A percentile compares a stretch with the other conserved stretches of the same genome.
Evolutionary conservation across 768 basidiomycete genomes (phyloP).

Genomic region (Boletus reticuloceps): DNA sequence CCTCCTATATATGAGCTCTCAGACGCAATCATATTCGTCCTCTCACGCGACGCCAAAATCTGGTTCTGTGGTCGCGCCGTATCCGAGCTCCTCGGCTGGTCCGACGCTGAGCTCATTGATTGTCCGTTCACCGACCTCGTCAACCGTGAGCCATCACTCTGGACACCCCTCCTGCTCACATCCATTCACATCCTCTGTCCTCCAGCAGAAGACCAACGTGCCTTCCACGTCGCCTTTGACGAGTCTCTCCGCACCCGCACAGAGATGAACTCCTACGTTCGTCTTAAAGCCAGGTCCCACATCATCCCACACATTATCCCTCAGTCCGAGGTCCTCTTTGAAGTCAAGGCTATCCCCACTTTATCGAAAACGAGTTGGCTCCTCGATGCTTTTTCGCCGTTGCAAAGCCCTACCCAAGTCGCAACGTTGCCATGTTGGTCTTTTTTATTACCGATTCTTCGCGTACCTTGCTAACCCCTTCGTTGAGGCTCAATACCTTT

Average conservation of each 20-base stretch:
- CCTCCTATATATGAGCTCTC: constrained; percentile 73
- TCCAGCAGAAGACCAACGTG: constrained; percentile 54
- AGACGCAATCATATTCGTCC: constrained; percentile 66
- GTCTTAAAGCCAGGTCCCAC: constrained; percentile 51
- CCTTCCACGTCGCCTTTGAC: constrained; percentile 48
- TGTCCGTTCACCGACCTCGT: constrained; percentile 62
- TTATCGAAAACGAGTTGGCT: constrained; percentile 34
- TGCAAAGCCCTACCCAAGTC: constrained; percentile 75
- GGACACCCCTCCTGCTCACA: not conserved
- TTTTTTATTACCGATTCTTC: not conserved
- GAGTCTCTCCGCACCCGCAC: constrained; percentile 47
- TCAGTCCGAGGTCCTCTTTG: constrained; percentile 59
- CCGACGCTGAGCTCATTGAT: constrained; percentile 69
- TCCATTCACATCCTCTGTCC: not conserved
- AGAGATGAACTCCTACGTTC: constrained; percentile 58
- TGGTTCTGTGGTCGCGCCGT: constrained; percentile 70
- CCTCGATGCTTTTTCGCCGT: constrained; percentile 70
- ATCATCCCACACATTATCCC: constrained; percentile 23
- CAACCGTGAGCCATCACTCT: constrained; percentile 45
- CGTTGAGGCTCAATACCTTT: constrained; percentile 60
- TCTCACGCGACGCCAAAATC: constrained; percentile 60
- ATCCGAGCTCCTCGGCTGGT: constrained; percentile 75
- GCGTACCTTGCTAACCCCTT: not conserved
- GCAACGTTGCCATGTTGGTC: constrained; percentile 65
- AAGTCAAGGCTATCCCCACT: constrained; percentile 66